Base-by-base conservation (phyloP, 768 basidiomycete species). In the Pleurotus pulmonarius region DNA sequence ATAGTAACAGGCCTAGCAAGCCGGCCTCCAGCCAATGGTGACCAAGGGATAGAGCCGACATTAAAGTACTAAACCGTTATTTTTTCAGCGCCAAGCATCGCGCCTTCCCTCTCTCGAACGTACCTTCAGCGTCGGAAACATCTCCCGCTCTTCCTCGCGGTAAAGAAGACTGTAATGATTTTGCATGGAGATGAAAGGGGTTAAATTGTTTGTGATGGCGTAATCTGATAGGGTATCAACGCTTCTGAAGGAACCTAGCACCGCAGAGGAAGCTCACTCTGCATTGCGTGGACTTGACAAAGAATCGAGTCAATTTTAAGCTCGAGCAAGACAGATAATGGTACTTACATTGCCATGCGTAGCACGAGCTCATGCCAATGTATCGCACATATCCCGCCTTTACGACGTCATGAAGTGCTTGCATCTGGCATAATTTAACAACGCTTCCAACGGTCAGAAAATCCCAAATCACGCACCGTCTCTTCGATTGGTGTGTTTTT, bases 171-270 rank as follows among this genome's bases (percentile, higher is more conserved):
- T 77, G 63, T 85, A 78, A 58, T 81, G 77, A 67, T 86, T 83
- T 65, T 86, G 84, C 84, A 86, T 85, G 9, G 80, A 79, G 67
- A 84, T 79, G 69, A 85, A 85, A 5, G 77, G 79, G 5, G 77
- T 80, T 29, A 76, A 68, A 37, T 70, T 74, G 61, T 76, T 73
- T 22, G 58, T 64, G 59, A 74, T 75, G 5, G 76, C 75, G 25
- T 75, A 75, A 61, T 70, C 70, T 72, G 45, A 11, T 6, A 15
- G 7, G 29, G 9, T 6, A 15, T 48, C 16, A 25, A 18, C 12
- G 2, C 15, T 38, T 20, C 18, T 12, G 7, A 11, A 16, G 29
- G 29, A 49, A 16, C 29, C 29, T 29, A 8, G 15, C 15, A 22
- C 16, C 7, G 12, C 2, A 5, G 8, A 29, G n/a, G 22, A 6